Evolutionary conservation across 768 basidiomycete species (phyloP).

Genomic region (Hericium rajendrae): DNA sequence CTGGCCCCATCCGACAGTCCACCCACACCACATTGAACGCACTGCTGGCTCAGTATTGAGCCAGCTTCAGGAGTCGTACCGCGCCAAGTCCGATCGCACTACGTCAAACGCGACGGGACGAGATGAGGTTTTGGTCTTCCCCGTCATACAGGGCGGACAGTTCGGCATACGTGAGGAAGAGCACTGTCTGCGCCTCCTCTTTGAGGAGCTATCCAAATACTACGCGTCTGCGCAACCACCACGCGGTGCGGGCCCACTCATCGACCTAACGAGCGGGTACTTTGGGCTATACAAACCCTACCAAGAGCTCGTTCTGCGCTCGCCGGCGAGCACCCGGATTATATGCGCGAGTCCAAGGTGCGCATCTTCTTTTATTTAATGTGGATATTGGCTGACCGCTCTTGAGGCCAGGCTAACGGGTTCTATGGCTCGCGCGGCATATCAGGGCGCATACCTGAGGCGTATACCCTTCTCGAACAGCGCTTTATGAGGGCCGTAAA

Average conservation of each 20-base stretch:
- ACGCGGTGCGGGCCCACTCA: constrained; percentile 26
- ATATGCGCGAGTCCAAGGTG: constrained; percentile 85
- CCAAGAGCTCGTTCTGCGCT: constrained; percentile 57
- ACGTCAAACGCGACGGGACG: too few species aligned
- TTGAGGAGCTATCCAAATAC: constrained; percentile 24
- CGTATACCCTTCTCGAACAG: constrained; percentile 82
- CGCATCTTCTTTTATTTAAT: constrained; percentile 11
- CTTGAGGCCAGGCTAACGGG: constrained; percentile 71
- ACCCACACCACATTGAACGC: constrained; percentile 61
- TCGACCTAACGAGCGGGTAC: constrained; percentile 92
- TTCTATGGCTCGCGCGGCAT: constrained; percentile 86
- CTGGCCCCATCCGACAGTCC: constrained; percentile 58
- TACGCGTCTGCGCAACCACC: neutral
- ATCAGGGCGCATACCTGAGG: constrained; percentile 91
- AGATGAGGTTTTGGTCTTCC: constrained; percentile 51
- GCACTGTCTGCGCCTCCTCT: constrained; percentile 43
- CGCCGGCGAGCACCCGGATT: constrained; percentile 54
- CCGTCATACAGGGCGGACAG: constrained; percentile 84
- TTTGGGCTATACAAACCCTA: constrained; percentile 82
- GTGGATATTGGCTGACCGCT: neutral
- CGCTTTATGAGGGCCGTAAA: constrained; percentile 64
- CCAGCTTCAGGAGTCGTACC: constrained; percentile 29
- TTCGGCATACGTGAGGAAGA: constrained; percentile 86
- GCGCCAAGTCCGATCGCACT: constrained; percentile 2
- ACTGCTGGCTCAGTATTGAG: constrained; percentile 47